Evolutionary conservation across 2,329 filamentous ascomycete genomes (phyloP), one percentile per base, ranked within the genome.

Genomic region (Pezicula rhizophila): DNA sequence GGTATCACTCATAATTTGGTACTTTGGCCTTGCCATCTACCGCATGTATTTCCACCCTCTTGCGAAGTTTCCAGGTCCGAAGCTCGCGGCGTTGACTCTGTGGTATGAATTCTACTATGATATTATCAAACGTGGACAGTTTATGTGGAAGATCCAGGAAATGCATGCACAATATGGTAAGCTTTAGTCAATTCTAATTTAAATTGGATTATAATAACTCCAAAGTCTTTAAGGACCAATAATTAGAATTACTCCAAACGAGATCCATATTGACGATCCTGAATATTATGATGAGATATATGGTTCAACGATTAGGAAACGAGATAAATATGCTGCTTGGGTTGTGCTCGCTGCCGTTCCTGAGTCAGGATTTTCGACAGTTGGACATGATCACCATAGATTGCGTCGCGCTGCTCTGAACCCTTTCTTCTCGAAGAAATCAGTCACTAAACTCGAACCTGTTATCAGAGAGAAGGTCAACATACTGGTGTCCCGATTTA

Each of bases 161-260:
- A 57, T 74, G 57, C 71, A 74, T 54, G 57, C 67, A 38, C 55
- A 61, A 51, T 74, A 73, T 50, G 71, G 70, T 46, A 47, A 25
- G 40, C 18, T n/a, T 28, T 2, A 12, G 20, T 10, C 14, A 7
- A 17, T 43, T 35, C 4, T 15, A 5, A 23, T 28, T 20, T 11
- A 39, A 18, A 20, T n/a, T 37, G 15, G 17, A 48, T 12, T 15
- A 25, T 5, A 10, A 3, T 14, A 35, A 28, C 14, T 20, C 18
- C 31, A 15, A 18, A 34, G 15, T 28, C 28, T 11, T 15, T 2
- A 15, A 47, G 49, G 54, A 1, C 55, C 56, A 34, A 54, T 57
- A n/a, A 52, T 58, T 28, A 49, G 56, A 2, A 57, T 57, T 44
- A 56, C 42, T 28, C 55, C 56, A 26, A 38, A 49, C 28, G 54